Evolutionary conservation across 192 early-diverging fungal genomes (phyloP), one percentile per base, ranked within the genome.

Genomic region (Nowakowskiella sp.): DNA sequence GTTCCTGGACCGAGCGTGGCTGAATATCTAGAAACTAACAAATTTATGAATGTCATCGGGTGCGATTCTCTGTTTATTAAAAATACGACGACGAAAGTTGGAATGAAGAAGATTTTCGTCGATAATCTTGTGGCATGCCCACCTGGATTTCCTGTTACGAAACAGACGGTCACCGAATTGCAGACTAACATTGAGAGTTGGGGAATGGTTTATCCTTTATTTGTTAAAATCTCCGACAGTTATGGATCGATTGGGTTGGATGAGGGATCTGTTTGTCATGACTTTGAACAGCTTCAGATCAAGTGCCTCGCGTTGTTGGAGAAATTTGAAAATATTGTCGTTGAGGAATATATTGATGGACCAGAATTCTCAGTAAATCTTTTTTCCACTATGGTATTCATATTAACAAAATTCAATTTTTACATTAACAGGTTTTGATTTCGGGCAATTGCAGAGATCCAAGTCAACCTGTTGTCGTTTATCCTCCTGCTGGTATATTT

Each of bases 291-390:
- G 43, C 44, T 66, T n/a, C 21, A 53, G 30, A 36, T 21, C 4
- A 64, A 60, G 33, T 52, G 48, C 50, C 49, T 16, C 1, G 44
- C 46, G 42, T 46, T 67, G 23, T 33, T 67, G 4, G 44, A 60
- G 23, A 47, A 65, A 36, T 67, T 66, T 48, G 55, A 57, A 31
- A 59, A 64, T 21, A 39, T 67, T 2, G 60, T 57, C 1, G 44
- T 67, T 34, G 66, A 67, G 42, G 66, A 67, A 55, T 67, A 52
- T 28, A 67, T 67, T 55, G 66, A 67, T 36, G 66, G 66, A 6
- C 66, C 36, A 9, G 66, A 67, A 30, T 67, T 64, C 42, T 67
- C 66, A 50, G 65, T 67, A 59, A 36, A 42, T 2, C 7, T 8
- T 9, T 21, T 16, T 16, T 8, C 8, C 44, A 31, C 9, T 8